Evolutionary conservation across 2,329 filamentous ascomycete species (phyloP).

Genomic region (Alternaria triticimaculans): DNA sequence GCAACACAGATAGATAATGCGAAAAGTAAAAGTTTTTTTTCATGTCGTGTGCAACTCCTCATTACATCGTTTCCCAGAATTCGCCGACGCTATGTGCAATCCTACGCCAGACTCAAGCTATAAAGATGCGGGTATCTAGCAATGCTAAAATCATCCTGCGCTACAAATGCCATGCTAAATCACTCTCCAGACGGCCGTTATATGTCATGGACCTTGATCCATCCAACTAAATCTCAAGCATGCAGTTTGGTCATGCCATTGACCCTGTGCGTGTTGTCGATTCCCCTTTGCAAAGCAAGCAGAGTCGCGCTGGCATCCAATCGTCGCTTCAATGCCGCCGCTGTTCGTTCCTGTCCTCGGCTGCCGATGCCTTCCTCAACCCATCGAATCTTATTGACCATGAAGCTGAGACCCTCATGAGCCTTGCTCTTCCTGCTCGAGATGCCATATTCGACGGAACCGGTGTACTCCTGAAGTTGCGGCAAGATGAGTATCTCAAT

Average conservation of each 20-base stretch:
- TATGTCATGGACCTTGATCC: constrained; percentile 9
- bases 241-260: constrained; percentile 40
- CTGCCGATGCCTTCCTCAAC: constrained; percentile 71
- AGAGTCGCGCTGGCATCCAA: constrained; percentile 47
- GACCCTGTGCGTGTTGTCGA: constrained; percentile 27
- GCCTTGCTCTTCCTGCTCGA: constrained; percentile 80
- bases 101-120: constrained; percentile 20
- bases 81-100: constrained; percentile 13
- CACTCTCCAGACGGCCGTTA: constrained; percentile 21
- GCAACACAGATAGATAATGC: not conserved
- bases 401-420: constrained; percentile 90
- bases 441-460: constrained; percentile 79
- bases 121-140: constrained; percentile 50
- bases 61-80: constrained; percentile 3
- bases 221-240: constrained; percentile 23
- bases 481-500: constrained; percentile 87
- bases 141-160: constrained; percentile 40
- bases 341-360: constrained; percentile 47
- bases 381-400: constrained; percentile 82
- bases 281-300: constrained; percentile 40
- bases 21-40: not conserved
- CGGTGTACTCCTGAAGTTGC: constrained; percentile 75
- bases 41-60: not conserved
- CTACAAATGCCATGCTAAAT: constrained; percentile 25
- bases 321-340: constrained; percentile 46